These are phyloP conservation scores for Eucalyptus pauciflora DNA, from an alignment of 345 rosid species.

Conservation along the genomic window DNA sequence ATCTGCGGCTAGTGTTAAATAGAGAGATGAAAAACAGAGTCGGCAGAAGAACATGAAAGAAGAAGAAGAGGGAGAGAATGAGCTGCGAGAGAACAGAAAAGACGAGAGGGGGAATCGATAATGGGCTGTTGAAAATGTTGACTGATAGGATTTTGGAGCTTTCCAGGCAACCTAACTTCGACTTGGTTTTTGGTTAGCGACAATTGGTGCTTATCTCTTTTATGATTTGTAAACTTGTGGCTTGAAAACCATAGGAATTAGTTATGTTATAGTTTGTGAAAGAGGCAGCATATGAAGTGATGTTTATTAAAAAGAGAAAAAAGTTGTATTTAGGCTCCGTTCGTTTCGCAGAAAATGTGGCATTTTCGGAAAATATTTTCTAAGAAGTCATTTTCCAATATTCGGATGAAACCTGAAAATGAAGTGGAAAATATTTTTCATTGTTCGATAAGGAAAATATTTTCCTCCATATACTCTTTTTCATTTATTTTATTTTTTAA, in stretches of 20 bases:
- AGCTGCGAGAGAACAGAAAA: too few relatives aligned
- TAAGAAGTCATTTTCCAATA: rapidly evolving
- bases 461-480: too few relatives aligned
- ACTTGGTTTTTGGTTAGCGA: background rate
- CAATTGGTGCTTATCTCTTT: background rate
- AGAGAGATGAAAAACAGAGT: background rate
- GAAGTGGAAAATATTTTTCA: too few relatives aligned
- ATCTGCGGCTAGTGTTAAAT: background rate
- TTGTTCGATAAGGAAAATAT: too few relatives aligned
- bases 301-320: too few relatives aligned
- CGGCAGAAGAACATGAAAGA: background rate
- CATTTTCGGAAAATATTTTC: rapidly evolving
- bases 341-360: too few relatives aligned
- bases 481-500: too few relatives aligned
- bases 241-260: background rate
- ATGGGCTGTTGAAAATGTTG: background rate
- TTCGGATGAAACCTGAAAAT: rapidly evolving
- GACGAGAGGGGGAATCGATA: too few relatives aligned
- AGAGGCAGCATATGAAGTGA: background rate
- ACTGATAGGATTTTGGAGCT: background rate
- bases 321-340: too few relatives aligned
- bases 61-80: rapidly evolving
- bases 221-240: background rate
- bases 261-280: background rate
- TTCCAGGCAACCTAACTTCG: background rate